Conservation (phyloP, 225 moss, liverwort and hornwort genomes). For the Bryoerythrophyllum caledonicum region DNA sequence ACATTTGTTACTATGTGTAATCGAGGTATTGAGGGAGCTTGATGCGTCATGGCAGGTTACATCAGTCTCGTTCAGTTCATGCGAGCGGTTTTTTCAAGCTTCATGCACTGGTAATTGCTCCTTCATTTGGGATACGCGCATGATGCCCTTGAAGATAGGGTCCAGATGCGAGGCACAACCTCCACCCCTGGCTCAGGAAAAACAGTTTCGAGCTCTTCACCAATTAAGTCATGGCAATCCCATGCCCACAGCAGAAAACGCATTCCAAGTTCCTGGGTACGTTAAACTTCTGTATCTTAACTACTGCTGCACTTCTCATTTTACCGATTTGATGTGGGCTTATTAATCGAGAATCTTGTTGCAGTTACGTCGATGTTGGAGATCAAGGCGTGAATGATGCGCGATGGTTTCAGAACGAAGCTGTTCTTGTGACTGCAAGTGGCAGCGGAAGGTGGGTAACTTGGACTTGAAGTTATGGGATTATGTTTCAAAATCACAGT, state of each 20-base stretch:
- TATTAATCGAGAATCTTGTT: conserved; percentile 9
- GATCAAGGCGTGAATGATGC: conserved; percentile 90
- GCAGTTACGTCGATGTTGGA: conserved; percentile 74
- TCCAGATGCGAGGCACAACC: conserved; percentile 52
- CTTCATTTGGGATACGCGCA: conserved; percentile 78
- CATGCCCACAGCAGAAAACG: conserved; percentile 78
- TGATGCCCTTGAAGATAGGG: conserved; percentile 71
- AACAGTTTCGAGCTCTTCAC: conserved; percentile 65
- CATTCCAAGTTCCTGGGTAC: conserved; percentile 76
- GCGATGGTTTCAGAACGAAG: conserved; percentile 66
- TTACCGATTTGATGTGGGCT: background rate
- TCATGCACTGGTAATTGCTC: conserved; percentile 77
- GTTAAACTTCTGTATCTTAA: conserved; percentile 9
- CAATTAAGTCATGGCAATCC: conserved; percentile 82
- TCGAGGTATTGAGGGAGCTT: background rate
- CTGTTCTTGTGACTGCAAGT: conserved; percentile 77
- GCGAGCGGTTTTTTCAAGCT: conserved; percentile 73
- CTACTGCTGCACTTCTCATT: background rate
- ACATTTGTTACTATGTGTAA: background rate
- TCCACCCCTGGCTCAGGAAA: conserved; percentile 51
- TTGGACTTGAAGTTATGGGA: background rate
- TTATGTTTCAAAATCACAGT: background rate
- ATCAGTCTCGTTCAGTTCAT: conserved; percentile 76
- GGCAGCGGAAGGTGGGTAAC: conserved; percentile 71
- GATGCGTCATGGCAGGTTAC: conserved; percentile 53